These are phyloP conservation scores for Phytophthora tentaculata DNA, from an alignment of 352 stramenopile genomes.

Conservation along the genomic window DNA sequence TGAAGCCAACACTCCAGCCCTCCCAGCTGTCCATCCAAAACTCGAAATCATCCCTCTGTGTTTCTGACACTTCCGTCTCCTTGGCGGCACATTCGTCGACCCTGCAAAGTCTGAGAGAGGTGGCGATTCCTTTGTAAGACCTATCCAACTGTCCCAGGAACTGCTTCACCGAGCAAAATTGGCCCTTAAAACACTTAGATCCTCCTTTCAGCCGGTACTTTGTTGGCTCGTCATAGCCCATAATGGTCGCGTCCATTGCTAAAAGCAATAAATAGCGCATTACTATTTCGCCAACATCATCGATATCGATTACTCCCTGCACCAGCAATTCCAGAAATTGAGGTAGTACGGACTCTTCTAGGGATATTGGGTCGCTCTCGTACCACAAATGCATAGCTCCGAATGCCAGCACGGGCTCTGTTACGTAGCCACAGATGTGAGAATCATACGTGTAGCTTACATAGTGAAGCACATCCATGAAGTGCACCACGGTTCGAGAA, in stretches of 20 bases:
- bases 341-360: neutral
- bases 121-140: neutral
- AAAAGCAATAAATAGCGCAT: neutral
- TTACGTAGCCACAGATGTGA: constrained; percentile 21
- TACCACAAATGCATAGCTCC: constrained; percentile 36
- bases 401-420: constrained; percentile 38
- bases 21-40: neutral
- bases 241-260: constrained; percentile 1
- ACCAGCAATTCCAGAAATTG: too few relatives aligned
- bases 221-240: neutral
- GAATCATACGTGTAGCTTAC: constrained; percentile 18
- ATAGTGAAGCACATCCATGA: constrained; percentile 31
- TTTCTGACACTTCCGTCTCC: too few relatives aligned
- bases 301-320: too few relatives aligned
- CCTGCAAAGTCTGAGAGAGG: too few relatives aligned
- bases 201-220: too few relatives aligned
- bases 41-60: neutral
- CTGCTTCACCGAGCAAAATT: too few relatives aligned
- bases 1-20: neutral
- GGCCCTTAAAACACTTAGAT: too few relatives aligned
- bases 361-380: neutral
- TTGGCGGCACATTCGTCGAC: too few relatives aligned
- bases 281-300: neutral
- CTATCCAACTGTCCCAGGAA: constrained; percentile 4
- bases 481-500: constrained; percentile 21